phyloP scores from a whole-genome alignment of 352 stramenopile species.

The Phytophthora ramorum region DNA sequence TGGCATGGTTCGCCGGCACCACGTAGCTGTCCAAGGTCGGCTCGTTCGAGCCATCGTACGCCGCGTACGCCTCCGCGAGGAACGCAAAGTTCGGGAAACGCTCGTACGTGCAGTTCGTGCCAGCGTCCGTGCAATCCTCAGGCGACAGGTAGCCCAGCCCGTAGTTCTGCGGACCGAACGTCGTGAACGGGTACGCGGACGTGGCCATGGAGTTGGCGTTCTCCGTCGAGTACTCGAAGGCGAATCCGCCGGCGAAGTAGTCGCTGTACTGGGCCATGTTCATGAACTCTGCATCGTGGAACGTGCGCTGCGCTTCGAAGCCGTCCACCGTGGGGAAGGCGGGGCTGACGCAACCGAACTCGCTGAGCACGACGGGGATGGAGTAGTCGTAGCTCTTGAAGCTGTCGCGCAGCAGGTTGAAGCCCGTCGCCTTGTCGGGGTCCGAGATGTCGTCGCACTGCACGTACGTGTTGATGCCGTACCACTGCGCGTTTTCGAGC shows the following conservation, averaged over 20 bases:
- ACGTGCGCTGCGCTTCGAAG: constrained; percentile 81
- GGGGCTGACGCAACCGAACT: constrained; percentile 38
- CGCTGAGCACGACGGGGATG: constrained; percentile 39
- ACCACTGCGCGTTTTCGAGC: constrained; percentile 85
- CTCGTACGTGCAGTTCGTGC: constrained; percentile 54
- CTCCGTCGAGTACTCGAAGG: constrained; percentile 86
- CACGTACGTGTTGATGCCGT: constrained; percentile 86
- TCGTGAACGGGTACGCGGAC: constrained; percentile 70
- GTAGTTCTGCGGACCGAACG: constrained; percentile 75
- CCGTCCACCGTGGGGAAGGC: constrained; percentile 54
- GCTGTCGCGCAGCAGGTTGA: constrained; percentile 61
- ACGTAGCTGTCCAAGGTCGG: constrained; percentile 35
- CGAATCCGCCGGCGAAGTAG: constrained; percentile 71
- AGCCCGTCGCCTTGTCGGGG: constrained; percentile 52
- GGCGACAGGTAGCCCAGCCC: constrained; percentile 78
- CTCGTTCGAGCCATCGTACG: constrained; percentile 40
- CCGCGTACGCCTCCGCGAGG: constrained; percentile 55
- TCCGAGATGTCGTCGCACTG: constrained; percentile 71
- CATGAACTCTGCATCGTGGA: constrained; percentile 73
- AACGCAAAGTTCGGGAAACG: constrained; percentile 73
- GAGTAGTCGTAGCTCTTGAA: constrained; percentile 71
- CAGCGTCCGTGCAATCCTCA: constrained; percentile 60
- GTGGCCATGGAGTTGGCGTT: constrained; percentile 69
- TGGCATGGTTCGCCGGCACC: constrained; percentile 25
- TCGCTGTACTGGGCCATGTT: constrained; percentile 55